Evolutionary conservation across 192 early-diverging fungal genomes (phyloP), one percentile per base, ranked within the genome.

Genomic region (Entophlyctis luteolus): DNA sequence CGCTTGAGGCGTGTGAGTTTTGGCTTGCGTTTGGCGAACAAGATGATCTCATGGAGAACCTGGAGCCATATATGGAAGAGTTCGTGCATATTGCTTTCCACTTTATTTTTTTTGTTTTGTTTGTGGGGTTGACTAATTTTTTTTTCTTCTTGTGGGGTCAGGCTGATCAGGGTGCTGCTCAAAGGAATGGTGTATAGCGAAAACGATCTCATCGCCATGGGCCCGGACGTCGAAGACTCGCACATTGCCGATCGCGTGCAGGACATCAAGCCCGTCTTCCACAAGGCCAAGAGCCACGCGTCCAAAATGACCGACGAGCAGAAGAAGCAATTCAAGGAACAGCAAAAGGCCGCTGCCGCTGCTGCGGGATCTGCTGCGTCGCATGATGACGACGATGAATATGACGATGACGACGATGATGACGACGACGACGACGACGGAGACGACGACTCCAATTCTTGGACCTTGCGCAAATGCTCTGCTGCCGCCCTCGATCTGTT

Each of bases 1-100:
- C 96, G n/a, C 80, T 96, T 62, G 98, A 98, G 76, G 96, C 96
- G 14, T 94, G 93, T 75, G 98, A 99, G 79, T 99, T 99, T 77
- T 99, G 96, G 96, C 74, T 96, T 34, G 88, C 90, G 38, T 93
- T 98, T 83, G 93, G 92, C 55, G 97, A 99, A 76, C 93, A 95
- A 66, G 89, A 92, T 46, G 84, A 84, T 31, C 68, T 95, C 59
- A 78, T 83, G 50, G 90, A 79, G 42, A 52, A 83, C 55, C 56
- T 86, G 42, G 75, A 79, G 49, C 74, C 75, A 2, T 81, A 74
- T 67, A 46, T 86, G 8, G 67, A 62, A 16, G 52, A 65, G 55
- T 57, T 55, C 3, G 50, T 20, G n/a, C n/a, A n/a, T 59, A 27
- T 23, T 4, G 48, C 34, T 27, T 80, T 68, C n/a, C n/a, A n/a